Conservation (phyloP, 371 early-diverging fungal species). For the Mucor lusitanicus region DNA sequence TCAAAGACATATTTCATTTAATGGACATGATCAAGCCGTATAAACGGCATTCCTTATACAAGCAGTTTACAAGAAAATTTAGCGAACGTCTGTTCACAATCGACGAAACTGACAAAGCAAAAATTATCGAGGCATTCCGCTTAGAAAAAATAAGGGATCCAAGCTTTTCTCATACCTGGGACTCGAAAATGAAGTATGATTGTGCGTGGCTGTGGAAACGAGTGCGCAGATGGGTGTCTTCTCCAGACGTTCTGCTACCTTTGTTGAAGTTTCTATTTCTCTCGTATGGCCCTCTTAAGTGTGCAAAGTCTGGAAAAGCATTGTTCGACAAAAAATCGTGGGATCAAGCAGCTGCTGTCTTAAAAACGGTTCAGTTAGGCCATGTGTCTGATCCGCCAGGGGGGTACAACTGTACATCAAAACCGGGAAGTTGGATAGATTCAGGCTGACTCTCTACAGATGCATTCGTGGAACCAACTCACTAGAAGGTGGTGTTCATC, state of each 20-base stretch:
- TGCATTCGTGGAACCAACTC: not conserved
- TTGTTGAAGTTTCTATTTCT: not conserved
- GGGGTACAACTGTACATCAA: no score
- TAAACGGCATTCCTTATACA: not conserved
- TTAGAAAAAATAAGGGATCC: no score
- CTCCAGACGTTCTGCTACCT: not conserved
- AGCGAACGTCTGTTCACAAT: not conserved
- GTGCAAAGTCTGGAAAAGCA: not conserved
- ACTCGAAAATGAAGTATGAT: not conserved
- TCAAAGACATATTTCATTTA: not conserved
- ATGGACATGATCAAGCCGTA: not conserved
- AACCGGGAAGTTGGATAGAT: not conserved
- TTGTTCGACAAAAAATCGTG: not conserved
- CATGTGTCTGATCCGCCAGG: not conserved
- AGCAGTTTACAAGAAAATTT: not conserved
- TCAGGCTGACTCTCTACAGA: not conserved
- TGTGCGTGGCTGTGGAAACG: no score
- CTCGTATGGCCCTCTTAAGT: not conserved
- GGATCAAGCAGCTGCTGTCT: not conserved
- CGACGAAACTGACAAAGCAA: not conserved
- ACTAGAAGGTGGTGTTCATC: constrained; percentile 1
- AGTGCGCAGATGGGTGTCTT: not conserved
- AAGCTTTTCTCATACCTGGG: not conserved
- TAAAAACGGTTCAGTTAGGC: not conserved
- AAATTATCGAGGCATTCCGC: not conserved